Base-by-base conservation (phyloP, 1,139 yeast species). In the Magnusiomyces fungicola region DNA sequence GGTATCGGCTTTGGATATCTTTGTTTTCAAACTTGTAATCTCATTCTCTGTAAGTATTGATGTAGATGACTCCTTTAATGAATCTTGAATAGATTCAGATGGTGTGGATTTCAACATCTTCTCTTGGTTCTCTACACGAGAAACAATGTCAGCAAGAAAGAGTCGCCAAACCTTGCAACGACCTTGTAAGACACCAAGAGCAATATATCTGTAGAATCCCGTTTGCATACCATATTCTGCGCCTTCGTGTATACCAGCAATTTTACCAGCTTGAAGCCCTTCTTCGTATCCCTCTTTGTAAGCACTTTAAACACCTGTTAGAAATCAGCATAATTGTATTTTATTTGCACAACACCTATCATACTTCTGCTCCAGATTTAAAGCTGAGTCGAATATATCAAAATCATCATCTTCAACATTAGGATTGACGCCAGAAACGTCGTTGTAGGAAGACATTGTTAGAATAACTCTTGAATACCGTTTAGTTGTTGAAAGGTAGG, bases 221-320 rank as follows among this genome's bases (percentile, higher is more conserved):
- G 88, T 82, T 60, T 86, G 94, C 47, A 83, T 72, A 0, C 95
- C 95, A 59, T 75, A 83, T 56, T 83, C 86, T 57, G 80, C 80
- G 1, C 95, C 95, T 62, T 85, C 95, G 1, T 73, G 55, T 48
- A 67, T 70, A 44, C 92, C 90, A 42, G 81, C 82, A 47, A 64
- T 60, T 46, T 70, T 71, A 0, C 80, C 79, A 45, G 72, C 79
- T 9, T 58, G 56, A 16, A 64, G 60, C 0, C 83, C 83, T 47
- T 77, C 79, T 34, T 62, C 58, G 54, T 62, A 75, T 7, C 96
- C 96, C 53, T 78, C 78, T 14, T 73, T 63, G 61, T 83, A 86
- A 61, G 73, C 80, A 43, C 75, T 68, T 29, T 1, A 27, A 27
- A 27, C 7, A 27, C 7, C 7, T 7, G 30, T 27, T 32, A 9